Evolutionary conservation across 2,329 filamentous ascomycete genomes (phyloP), one percentile per base, ranked within the genome.

Genomic region (Aureobasidium sp.): DNA sequence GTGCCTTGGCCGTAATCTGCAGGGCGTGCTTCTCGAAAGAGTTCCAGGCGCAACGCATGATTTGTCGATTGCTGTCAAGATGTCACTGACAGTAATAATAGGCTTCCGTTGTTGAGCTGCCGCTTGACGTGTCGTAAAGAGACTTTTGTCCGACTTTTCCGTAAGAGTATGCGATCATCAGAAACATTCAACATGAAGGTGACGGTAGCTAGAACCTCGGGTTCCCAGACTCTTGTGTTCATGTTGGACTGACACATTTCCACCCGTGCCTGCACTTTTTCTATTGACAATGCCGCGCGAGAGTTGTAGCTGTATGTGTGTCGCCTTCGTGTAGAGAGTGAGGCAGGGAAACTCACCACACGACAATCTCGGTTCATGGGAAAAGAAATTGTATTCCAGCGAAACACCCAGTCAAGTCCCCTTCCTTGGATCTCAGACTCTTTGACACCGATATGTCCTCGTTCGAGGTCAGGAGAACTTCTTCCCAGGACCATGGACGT

Each of bases 401-500:
- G n/a, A n/a, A n/a, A n/a, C n/a, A n/a, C n/a, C n/a, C n/a, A n/a
- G n/a, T n/a, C n/a, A n/a, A n/a, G n/a, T n/a, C n/a, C n/a, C n/a
- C n/a, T n/a, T n/a, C n/a, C 12, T 6, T 21, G 19, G 4, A 4
- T 16, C 14, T 17, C 10, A 17, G 8, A 11, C 17, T 37, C 2
- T 14, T 2, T 6, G 14, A 17, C 6, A 16, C 14, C n/a, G 30
- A 16, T 2, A 48, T 48, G 44, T 27, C 22, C 14, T 7, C 30
- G 24, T 19, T 21, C 19, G 24, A 24, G 19, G 24, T 21, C 19
- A 39, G 32, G 16, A 32, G 25, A 17, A 12, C 58, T 59, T 51
- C 27, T 62, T 60, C 21, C 21, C 59, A 58, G 32, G 62, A 61
- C 41, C 58, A 61, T 37, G 60, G 63, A 61, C 66, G 64, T 63